Evolutionary conservation across 768 basidiomycete genomes (phyloP), one percentile per base, ranked within the genome.

Genomic region (Gyrodon lividus): DNA sequence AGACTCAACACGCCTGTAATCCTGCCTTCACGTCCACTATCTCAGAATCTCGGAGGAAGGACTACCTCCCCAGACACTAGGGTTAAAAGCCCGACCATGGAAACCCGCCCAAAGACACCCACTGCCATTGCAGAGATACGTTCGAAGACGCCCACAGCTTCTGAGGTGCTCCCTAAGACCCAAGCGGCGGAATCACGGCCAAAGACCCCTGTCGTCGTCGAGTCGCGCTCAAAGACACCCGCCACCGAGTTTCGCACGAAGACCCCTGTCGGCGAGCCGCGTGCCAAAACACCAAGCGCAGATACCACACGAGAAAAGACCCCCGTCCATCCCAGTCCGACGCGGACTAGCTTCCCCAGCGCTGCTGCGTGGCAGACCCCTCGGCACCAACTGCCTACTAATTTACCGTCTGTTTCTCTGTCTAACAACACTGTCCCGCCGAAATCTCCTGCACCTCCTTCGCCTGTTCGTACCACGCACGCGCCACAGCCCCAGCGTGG

Each of bases 381-480:
- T 0, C 52, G 56, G 19, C 60, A 66, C 20, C 72, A 70, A 42
- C 6, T 56, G 28, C 64, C 75, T 12, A 52, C 67, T n/a, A 59
- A 77, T 20, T 46, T 64, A 22, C 56, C 70, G 23, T 59, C 63
- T n/a, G 50, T 53, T 28, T 62, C 30, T 50, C 63, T 16, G 12
- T 30, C 30, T 30, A 10, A 30, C 41, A 74, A 16, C 39, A 73
- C 77, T 4, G 16, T 56, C 6, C 49, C 52, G 7, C 49, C 52
- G n/a, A 60, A 35, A 48, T 59, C 57, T 4, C 44, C 55, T 13
- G 48, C 52, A 1, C 78, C 79, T 19, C 59, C 70, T 2, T 75
- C 81, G 0, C 66, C 77, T 20, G 1, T 58, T 70, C 52, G 69
- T 63, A 34, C 77, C 77, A 23, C 75, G 72, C 43, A 73, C 77